Base-by-base conservation (phyloP, 331 rosid genomes). In the Rhamnella rubrinervis region DNA sequence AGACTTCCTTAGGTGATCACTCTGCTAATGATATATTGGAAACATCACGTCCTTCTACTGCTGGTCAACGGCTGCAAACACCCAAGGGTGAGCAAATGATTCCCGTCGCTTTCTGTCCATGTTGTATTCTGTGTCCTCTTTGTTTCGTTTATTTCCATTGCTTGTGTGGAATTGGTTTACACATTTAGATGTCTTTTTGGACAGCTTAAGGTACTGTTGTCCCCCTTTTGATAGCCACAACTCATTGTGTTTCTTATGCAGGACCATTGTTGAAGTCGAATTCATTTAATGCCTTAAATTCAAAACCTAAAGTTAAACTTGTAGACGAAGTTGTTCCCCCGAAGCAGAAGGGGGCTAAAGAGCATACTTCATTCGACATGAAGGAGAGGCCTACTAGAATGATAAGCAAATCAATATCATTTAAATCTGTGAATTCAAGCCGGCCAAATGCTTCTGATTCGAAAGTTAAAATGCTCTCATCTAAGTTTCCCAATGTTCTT, bases 241-340 rank as follows among this genome's bases (percentile, higher is more conserved):
- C 17, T 18, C 56, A 59, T 56, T 52, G 64, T 84, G 57, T 82
- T 70, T 31, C 61, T 62, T 68, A 18, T 80, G 60, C 83, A 93
- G 97, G 96, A 71, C 55, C 83, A 21, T 78, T 93, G 21, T 69
- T 79, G 61, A 93, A 88, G 84, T 93, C 97, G 57, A 84, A 78
- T 68, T 93, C 97, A 39, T 93, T 88, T 83, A 88, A 39, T 74
- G 70, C 70, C 67, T 38, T 80, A 9, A 87, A 71, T 84, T 81
- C 88, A 70, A 90, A 87, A 77, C 83, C 91, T n/a, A 85, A 78
- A 80, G 83, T 84, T 81, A 90, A 82, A 80, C 86, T 55, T 71
- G 91, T 68, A 35, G 96, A 88, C 69, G 97, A 84, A 51, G 80
- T 77, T 78, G 71, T 88, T 71, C 87, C 87, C 38, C 92, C 44